Evolutionary conservation across 352 stramenopile species (phyloP).

Genomic region (Phytophthora citrophthora): DNA sequence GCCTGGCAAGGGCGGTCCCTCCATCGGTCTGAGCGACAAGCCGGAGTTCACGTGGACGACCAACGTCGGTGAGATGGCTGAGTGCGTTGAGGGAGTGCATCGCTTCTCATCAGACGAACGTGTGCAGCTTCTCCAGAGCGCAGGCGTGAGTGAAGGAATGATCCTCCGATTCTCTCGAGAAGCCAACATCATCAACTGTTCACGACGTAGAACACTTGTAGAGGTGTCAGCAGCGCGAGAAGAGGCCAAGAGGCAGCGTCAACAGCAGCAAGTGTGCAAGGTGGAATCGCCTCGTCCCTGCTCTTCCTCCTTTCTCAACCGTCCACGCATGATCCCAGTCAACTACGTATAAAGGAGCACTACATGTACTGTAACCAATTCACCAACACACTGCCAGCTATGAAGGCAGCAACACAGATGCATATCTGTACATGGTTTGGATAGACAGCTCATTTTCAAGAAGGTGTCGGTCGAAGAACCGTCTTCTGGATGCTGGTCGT

Average conservation of each 20-base stretch:
- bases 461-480: constrained; percentile 13
- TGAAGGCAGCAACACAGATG: neutral
- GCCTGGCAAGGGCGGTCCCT: constrained; percentile 53
- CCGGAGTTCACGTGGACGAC: constrained; percentile 70
- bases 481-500: neutral
- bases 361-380: constrained; percentile 1
- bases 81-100: constrained; percentile 63
- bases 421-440: neutral
- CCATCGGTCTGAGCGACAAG: constrained; percentile 54
- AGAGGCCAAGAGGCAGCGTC: constrained; percentile 34
- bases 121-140: constrained; percentile 52
- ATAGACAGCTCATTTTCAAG: constrained; percentile 7
- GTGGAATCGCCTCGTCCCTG: constrained; percentile 29
- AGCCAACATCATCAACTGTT: constrained; percentile 71
- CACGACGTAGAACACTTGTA: constrained; percentile 51
- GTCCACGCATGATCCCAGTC: constrained; percentile 52
- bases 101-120: constrained; percentile 61
- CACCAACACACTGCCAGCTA: neutral
- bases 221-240: constrained; percentile 48
- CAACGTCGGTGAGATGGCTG: constrained; percentile 68
- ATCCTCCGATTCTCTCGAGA: constrained; percentile 71
- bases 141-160: constrained; percentile 66
- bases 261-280: constrained; percentile 31
- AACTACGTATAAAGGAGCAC: constrained; percentile 45
- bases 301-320: constrained; percentile 38